Conservation (phyloP, 345 rosid species). For the Salix caprea region DNA sequence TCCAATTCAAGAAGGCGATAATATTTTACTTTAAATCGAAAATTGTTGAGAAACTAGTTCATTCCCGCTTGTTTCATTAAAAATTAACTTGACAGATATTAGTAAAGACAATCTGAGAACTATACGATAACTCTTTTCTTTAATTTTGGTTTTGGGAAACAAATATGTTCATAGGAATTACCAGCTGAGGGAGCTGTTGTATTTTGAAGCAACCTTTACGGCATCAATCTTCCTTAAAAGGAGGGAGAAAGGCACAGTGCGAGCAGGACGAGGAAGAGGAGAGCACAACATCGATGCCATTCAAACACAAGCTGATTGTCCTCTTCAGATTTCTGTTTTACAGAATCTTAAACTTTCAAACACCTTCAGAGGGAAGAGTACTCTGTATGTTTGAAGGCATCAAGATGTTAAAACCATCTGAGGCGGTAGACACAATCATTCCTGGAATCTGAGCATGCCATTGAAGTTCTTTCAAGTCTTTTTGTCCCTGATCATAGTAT, state of each 20-base stretch:
- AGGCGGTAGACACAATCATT: conserved; percentile 79
- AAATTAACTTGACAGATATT: background rate
- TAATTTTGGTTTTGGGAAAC: background rate
- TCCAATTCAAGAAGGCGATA: background rate
- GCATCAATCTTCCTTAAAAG: background rate
- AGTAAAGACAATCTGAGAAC: background rate
- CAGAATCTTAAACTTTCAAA: background rate
- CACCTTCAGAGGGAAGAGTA: conserved; percentile 58
- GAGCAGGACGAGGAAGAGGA: background rate
- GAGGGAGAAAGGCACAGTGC: background rate
- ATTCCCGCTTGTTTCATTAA: background rate
- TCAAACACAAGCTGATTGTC: background rate
- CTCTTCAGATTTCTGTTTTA: background rate
- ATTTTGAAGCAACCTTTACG: background rate
- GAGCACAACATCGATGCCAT: background rate
- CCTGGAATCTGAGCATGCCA: conserved; percentile 94
- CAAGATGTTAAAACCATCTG: conserved; percentile 79
- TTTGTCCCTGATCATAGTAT: conserved; percentile 66
- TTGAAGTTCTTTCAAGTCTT: conserved; percentile 89
- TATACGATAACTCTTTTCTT: background rate
- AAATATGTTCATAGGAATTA: background rate
- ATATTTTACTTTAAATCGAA: too few species aligned
- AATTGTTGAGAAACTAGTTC: background rate
- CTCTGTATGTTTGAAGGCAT: conserved; percentile 92
- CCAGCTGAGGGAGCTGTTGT: background rate